phyloP scores from a whole-genome alignment of 352 stramenopile species.

The Globisporangium splendens region DNA sequence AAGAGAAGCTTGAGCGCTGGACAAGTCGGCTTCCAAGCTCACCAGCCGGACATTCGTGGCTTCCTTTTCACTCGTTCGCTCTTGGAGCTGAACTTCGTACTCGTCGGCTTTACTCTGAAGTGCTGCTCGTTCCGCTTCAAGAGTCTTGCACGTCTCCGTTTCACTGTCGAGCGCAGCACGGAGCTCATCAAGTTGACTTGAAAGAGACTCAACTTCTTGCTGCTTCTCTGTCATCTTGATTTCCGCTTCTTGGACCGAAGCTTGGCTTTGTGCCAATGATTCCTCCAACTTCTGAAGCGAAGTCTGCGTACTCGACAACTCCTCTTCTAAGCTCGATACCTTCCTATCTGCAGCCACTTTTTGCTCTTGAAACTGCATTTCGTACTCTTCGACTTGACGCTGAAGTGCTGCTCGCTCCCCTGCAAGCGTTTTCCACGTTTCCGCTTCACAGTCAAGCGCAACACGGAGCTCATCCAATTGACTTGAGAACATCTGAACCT shows the following conservation, averaged over 20 bases:
- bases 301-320: neutral
- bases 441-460: neutral
- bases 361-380: neutral
- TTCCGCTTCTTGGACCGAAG: neutral
- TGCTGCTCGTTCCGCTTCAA: neutral
- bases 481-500: neutral
- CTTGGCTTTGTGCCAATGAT: too few species aligned
- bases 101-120: neutral
- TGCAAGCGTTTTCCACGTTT: too few species aligned
- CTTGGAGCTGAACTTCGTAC: neutral
- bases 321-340: constrained; percentile 1
- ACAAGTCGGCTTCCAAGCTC: neutral
- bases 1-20: neutral
- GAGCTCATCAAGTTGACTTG: too few species aligned
- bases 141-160: neutral
- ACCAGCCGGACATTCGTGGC: neutral
- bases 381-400: neutral
- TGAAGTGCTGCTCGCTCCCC: neutral
- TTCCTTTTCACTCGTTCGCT: neutral
- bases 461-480: neutral
- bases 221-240: neutral
- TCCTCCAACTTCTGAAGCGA: constrained; percentile 1
- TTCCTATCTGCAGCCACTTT: neutral
- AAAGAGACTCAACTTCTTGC: neutral
- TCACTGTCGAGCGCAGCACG: neutral